These are phyloP conservation scores for Ophiostoma australiae DNA, from an alignment of 2,329 filamentous ascomycete genomes.

Conservation along the genomic window DNA sequence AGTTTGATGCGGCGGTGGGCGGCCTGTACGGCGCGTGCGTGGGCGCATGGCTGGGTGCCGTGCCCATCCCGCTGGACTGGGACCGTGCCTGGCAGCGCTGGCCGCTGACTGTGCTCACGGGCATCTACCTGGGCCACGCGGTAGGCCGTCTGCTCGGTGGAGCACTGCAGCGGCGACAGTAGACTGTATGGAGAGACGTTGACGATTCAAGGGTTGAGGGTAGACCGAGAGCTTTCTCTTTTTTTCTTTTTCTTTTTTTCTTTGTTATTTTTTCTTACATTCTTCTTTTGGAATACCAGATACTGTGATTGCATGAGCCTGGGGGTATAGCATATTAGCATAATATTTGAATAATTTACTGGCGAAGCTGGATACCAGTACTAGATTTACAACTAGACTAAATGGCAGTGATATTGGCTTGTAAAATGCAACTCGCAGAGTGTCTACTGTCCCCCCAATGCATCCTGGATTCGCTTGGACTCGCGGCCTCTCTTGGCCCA, in stretches of 20 bases:
- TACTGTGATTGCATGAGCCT: background rate
- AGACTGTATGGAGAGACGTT: background rate
- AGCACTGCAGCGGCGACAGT: conserved; percentile 33
- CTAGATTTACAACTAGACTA: too few species aligned
- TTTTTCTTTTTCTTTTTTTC: too few species aligned
- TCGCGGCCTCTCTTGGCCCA: conserved; percentile 23
- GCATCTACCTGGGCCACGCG: conserved; percentile 73
- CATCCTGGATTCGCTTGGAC: conserved; percentile 19
- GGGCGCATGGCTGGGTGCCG: conserved; percentile 87
- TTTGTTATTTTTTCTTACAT: too few species aligned
- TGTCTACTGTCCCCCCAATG: conserved; percentile 15
- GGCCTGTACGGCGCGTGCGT: conserved; percentile 70
- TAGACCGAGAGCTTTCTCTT: background rate
- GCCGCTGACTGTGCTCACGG: conserved; percentile 85
- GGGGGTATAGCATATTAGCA: background rate
- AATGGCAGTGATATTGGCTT: too few species aligned
- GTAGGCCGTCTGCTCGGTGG: conserved; percentile 62
- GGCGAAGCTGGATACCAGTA: background rate
- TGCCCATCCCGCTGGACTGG: conserved; percentile 96
- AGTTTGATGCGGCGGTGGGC: conserved; percentile 76
- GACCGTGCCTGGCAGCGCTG: conserved; percentile 99
- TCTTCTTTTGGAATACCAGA: background rate
- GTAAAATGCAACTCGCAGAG: background rate
- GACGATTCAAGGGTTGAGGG: background rate
- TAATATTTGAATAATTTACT: background rate